Conservation (phyloP, 768 basidiomycete species). For the Trametes sanguinea region DNA sequence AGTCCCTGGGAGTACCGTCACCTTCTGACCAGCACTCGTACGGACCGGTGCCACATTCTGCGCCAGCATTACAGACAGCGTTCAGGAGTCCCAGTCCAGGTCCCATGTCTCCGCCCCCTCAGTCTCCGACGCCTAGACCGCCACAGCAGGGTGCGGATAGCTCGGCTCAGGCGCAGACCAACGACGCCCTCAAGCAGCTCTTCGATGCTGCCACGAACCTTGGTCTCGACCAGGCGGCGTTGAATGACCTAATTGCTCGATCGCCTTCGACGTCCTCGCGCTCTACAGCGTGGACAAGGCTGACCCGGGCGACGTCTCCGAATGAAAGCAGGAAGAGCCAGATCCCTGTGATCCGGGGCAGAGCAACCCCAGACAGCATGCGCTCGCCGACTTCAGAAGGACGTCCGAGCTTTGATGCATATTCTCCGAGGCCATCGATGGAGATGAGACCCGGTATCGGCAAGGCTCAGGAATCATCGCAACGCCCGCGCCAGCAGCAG, state of each 20-base stretch:
- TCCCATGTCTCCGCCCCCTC: slow-evolving; percentile 15
- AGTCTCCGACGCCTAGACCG: slow-evolving; percentile 18
- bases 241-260: slow-evolving; percentile 71
- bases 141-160: slow-evolving; percentile 18
- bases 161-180: slow-evolving; percentile 29
- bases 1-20: slow-evolving; percentile 16
- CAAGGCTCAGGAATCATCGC: slow-evolving; percentile 13
- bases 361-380: slow-evolving; percentile 19
- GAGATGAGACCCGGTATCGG: slow-evolving; percentile 18
- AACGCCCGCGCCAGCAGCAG: slow-evolving; percentile 15
- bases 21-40: slow-evolving; percentile 13
- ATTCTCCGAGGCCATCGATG: slow-evolving; percentile 36
- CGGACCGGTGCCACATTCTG: slow-evolving; percentile 26
- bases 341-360: slow-evolving; percentile 19
- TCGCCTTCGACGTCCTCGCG: slow-evolving; percentile 67
- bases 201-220: slow-evolving; percentile 76
- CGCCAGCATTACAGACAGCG: slow-evolving; percentile 26
- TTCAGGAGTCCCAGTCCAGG: slow-evolving; percentile 27
- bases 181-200: slow-evolving; percentile 67
- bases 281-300: slow-evolving; percentile 46
- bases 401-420: slow-evolving; percentile 32
- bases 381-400: slow-evolving; percentile 29
- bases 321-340: slow-evolving; percentile 32
- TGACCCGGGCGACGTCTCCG: slow-evolving; percentile 47
- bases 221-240: slow-evolving; percentile 69